Base-by-base conservation (phyloP, 1,284 basidiomycete genomes). In the Fomes fomentarius region DNA sequence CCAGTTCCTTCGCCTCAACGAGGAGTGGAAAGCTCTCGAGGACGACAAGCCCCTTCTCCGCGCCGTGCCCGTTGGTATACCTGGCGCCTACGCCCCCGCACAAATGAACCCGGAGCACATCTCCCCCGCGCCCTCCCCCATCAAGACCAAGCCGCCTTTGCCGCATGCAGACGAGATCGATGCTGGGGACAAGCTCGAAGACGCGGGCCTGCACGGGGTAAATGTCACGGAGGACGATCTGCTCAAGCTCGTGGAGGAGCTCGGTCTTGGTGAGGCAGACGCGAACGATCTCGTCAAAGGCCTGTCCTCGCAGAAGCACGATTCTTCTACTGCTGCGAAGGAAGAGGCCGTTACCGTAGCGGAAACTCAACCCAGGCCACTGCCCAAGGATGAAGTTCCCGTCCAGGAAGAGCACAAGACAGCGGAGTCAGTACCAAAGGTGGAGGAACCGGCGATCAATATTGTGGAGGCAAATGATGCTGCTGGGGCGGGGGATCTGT, bases 51-150 rank as follows among this genome's bases (percentile, higher is more conserved):
- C 74, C 69, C 35, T 78, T 77, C 26, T 72, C 73, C 15, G 80
- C 77, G 34, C 74, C 69, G 77, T 82, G 60, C 83, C 87, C 12
- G 79, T 92, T 40, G 90, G 90, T 47, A 88, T 93, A 2, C 89
- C 91, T 1, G 90, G 90, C 2, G 90, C 87, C 0, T 76, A 82
- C 33, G 77, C 83, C 4, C 88, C 90, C 11, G 73, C 83, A 12
- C 81, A 91, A 65, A 91, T 92, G 85, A 87, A 72, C n/a, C 87
- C 89, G 24, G 83, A 87, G 44, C 85, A 83, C 59, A 77, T 81
- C 34, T 74, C 75, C 35, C 78, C 79, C 12, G 69, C 77, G n/a
- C 71, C 74, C 1, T 80, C 82, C 7, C 82, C 85, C 3, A 59
- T 60, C 49, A 66, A 64, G 45, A 61, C 60, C 2, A 62, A 53